A percentile compares a stretch with the other conserved stretches of the same genome.
These are phyloP conservation scores for Diutina pseudorugosa DNA, from an alignment of 1,139 yeast genomes.

Conservation along the genomic window DNA sequence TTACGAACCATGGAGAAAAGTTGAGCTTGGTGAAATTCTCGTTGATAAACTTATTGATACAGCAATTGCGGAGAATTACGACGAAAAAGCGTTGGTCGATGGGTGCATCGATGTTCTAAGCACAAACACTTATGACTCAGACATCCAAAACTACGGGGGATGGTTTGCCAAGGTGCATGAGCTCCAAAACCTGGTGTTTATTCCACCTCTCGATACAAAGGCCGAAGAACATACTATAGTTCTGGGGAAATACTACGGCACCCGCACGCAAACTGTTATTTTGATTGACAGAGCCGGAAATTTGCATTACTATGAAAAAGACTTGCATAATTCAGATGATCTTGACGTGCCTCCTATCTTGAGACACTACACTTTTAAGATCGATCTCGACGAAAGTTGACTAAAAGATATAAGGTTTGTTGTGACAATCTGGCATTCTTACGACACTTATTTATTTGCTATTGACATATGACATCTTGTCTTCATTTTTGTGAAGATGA, in stretches of 20 bases:
- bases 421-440: too few species aligned
- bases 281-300: slow-evolving; percentile 39
- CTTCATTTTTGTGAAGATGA: too few species aligned
- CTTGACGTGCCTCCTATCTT: background rate
- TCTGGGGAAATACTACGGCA: slow-evolving; percentile 59
- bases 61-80: slow-evolving; percentile 12
- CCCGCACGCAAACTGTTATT: slow-evolving; percentile 79
- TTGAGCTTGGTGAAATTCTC: slow-evolving; percentile 35
- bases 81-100: slow-evolving; percentile 34
- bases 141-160: slow-evolving; percentile 13
- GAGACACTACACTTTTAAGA: background rate
- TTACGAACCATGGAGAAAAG: slow-evolving; percentile 66
- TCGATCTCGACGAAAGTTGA: background rate
- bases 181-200: slow-evolving; percentile 51
- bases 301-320: slow-evolving; percentile 27
- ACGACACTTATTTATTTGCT: background rate
- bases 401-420: background rate
- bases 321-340: slow-evolving; percentile 13
- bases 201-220: slow-evolving; percentile 46
- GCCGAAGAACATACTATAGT: slow-evolving; percentile 6
- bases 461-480: background rate
- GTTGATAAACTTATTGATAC: slow-evolving; percentile 26
- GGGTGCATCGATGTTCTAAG: slow-evolving; percentile 44
- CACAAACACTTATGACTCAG: slow-evolving; percentile 24
- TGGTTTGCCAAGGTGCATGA: slow-evolving; percentile 25